Evolutionary conservation across 2,329 filamentous ascomycete genomes (phyloP).

Genomic region (Ceratocystis destructans): DNA sequence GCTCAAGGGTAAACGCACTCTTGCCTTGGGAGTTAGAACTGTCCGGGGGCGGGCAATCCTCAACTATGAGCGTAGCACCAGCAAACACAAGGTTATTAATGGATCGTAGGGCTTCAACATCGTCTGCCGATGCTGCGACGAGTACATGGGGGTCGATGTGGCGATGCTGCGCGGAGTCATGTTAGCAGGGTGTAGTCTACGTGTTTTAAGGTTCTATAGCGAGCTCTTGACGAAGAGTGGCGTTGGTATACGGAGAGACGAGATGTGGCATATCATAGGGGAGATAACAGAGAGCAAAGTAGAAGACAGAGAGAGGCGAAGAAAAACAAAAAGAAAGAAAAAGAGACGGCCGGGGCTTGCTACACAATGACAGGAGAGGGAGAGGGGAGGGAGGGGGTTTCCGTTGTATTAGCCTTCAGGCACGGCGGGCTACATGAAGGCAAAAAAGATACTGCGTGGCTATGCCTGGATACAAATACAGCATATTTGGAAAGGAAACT

Average conservation of each 20-base stretch:
- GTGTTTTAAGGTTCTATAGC: neutral
- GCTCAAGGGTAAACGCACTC: constrained; percentile 42
- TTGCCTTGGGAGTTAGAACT: constrained; percentile 22
- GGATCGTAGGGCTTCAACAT: constrained; percentile 50
- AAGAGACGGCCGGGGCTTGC: neutral
- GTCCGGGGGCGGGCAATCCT: constrained; percentile 7
- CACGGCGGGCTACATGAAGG: constrained; percentile 10
- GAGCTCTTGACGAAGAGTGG: neutral
- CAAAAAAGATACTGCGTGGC: constrained; percentile 17
- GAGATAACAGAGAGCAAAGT: neutral
- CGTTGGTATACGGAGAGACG: neutral
- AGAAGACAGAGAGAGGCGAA: neutral
- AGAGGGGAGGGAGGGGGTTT: neutral
- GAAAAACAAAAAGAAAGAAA: neutral
- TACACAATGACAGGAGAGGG: neutral
- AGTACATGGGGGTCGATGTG: constrained; percentile 55
- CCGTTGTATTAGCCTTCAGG: constrained; percentile 17
- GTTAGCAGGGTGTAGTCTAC: constrained; percentile 36
- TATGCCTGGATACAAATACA: constrained; percentile 25
- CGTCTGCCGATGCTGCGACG: constrained; percentile 50
- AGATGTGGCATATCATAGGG: neutral
- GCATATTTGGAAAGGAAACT: constrained; percentile 19
- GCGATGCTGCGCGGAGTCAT: constrained; percentile 53
- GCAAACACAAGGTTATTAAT: constrained; percentile 58
- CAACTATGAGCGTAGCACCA: constrained; percentile 38